These are phyloP conservation scores for carrot (Daucus carota) DNA, from an alignment of 129 eudicot genomes.

Conservation along the genomic window DNA sequence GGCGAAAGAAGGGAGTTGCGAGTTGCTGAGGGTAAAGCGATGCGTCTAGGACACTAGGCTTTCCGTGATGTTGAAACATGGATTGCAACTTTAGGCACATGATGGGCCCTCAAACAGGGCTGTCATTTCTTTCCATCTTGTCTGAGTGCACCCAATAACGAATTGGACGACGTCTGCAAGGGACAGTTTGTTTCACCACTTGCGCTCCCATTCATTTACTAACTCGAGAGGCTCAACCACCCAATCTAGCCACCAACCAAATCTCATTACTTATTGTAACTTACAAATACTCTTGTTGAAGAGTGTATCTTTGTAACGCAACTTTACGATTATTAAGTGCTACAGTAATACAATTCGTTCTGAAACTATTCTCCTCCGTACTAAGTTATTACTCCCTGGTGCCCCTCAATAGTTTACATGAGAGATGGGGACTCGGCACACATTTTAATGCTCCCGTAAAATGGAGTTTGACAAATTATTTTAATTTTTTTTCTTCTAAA, in stretches of 20 bases:
- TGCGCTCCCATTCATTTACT: neutral
- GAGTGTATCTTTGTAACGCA: neutral
- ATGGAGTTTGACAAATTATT: too few relatives aligned
- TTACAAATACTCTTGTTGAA: too few relatives aligned
- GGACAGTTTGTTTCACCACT: constrained; percentile 2
- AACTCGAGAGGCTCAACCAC: neutral
- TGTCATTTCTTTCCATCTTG: neutral
- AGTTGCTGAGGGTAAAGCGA: neutral
- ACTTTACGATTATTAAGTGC: neutral
- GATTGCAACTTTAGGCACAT: neutral
- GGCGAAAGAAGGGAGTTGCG: neutral
- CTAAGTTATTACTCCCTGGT: too few relatives aligned
- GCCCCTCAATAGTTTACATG: too few relatives aligned
- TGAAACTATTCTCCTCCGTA: too few relatives aligned
- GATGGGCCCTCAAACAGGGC: constrained; percentile 2
- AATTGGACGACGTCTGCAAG: neutral
- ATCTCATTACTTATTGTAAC: neutral
- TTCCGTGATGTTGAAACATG: neutral
- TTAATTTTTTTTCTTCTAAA: too few relatives aligned
- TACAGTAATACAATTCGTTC: too few relatives aligned
- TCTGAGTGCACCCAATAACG: neutral
- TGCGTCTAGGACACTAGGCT: neutral
- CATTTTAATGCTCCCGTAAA: too few relatives aligned
- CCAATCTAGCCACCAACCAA: neutral
- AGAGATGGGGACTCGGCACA: too few relatives aligned